Evolutionary conservation across 306 rosid species (phyloP), one percentile per base, ranked within the genome.

Genomic region (Begonia loranthoides): DNA sequence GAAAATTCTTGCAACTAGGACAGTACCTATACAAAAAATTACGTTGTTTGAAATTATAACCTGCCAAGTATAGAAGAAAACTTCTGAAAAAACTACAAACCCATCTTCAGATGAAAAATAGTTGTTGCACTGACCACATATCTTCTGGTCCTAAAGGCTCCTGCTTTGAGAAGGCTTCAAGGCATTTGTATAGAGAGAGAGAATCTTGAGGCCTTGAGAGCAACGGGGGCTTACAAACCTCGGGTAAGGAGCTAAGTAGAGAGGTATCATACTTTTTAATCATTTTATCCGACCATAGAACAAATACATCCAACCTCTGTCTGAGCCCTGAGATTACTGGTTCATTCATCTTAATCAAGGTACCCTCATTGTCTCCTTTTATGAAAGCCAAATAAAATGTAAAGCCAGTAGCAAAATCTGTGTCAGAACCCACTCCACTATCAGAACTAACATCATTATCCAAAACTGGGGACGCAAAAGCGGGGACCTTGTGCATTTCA

Each of bases 121-220:
- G 7, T 43, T 0, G 47, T 43, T 56, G 53, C 50, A 73, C 96
- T 79, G 55, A 87, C 96, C 96, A 87, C 94, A 78, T 87, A 65
- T 87, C 83, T 34, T 81, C 88, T 17, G 81, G 94, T 58, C 94
- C 94, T 40, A 83, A 71, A 51, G 94, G 96, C 57, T 87, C 96
- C 72, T 76, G 87, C 73, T 73, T 83, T 73, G 79, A 73, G 66
- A 83, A 87, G 52, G 93, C 83, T 70, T 83, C 92, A 45, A 87
- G 87, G 74, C 96, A 83, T 66, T 80, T 70, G 71, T 72, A 79
- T 39, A 87, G 55, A 68, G 84, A 77, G 54, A 80, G 62, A 4
- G 86, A 76, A 44, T 83, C 96, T 72, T 76, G 83, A 16, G 63
- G 62, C 70, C 55, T 55, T 13, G 63, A 7, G 33, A 55, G 38